phyloP scores from a whole-genome alignment of 257 asterid species.

The Solanum chilense region DNA sequence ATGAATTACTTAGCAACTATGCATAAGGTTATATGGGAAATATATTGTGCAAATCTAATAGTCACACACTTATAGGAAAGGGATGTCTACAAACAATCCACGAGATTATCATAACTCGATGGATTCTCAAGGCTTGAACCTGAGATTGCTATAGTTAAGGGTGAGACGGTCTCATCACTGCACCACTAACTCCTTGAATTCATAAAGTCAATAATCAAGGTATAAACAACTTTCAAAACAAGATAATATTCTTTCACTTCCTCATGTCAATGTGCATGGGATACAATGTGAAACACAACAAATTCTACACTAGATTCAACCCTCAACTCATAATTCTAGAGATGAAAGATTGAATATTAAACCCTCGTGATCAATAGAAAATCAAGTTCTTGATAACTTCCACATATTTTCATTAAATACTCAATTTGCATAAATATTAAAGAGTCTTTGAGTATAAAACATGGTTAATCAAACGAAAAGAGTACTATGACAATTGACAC shows the following conservation, averaged over 20 bases:
- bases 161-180: neutral
- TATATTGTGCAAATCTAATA: neutral
- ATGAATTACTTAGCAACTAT: neutral
- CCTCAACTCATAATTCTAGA: neutral
- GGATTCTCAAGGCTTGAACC: rapidly evolving
- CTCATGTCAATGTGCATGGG: neutral
- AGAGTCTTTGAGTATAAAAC: neutral
- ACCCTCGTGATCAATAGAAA: neutral
- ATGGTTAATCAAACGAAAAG: neutral
- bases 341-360: neutral
- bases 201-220: neutral
- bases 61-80: neutral
- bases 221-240: neutral
- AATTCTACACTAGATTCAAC: neutral
- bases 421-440: neutral
- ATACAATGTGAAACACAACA: neutral
- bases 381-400: neutral
- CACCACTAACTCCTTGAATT: neutral
- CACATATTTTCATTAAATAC: neutral
- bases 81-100: neutral
- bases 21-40: neutral
- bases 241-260: neutral
- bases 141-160: neutral
- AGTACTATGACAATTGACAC: neutral
- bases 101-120: neutral